These are phyloP conservation scores for Triticum dicoccoides DNA, from an alignment of 176 grass and related monocot species.

Conservation along the genomic window DNA sequence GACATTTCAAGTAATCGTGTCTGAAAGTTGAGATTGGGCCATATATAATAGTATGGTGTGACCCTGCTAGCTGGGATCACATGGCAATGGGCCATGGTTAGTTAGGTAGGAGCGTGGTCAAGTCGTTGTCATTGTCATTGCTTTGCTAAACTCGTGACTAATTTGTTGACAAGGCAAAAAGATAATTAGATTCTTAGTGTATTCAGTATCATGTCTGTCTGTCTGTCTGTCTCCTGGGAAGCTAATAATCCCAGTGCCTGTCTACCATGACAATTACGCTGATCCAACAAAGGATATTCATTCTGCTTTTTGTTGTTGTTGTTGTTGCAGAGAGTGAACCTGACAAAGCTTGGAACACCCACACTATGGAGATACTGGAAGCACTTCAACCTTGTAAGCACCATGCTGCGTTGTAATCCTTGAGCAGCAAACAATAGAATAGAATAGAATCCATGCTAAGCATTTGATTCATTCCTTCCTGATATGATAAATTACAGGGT, in stretches of 20 bases:
- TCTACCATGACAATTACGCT: not conserved
- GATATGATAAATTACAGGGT: not conserved
- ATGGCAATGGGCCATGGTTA: slow-evolving; percentile 31
- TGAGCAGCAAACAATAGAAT: not conserved
- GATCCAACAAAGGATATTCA: not conserved
- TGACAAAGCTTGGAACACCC: slow-evolving; percentile 68
- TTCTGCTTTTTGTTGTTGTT: no score
- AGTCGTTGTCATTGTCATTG: not conserved
- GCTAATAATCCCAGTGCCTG: not conserved
- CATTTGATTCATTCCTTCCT: not conserved
- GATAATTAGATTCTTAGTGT: not conserved
- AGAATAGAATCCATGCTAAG: not conserved
- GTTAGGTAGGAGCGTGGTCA: not conserved
- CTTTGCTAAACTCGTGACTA: slow-evolving; percentile 1
- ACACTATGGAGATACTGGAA: slow-evolving; percentile 87
- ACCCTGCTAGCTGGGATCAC: slow-evolving; percentile 22
- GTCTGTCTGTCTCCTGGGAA: not conserved
- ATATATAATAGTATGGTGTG: not conserved
- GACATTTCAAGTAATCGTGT: not conserved
- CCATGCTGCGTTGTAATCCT: not conserved
- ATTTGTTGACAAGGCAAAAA: not conserved
- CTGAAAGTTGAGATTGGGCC: not conserved
- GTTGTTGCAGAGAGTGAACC: slow-evolving; percentile 58
- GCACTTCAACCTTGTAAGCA: slow-evolving; percentile 82
- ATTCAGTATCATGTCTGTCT: not conserved